Base-by-base conservation (phyloP, 345 rosid species). In the Lumnitzera racemosa region DNA sequence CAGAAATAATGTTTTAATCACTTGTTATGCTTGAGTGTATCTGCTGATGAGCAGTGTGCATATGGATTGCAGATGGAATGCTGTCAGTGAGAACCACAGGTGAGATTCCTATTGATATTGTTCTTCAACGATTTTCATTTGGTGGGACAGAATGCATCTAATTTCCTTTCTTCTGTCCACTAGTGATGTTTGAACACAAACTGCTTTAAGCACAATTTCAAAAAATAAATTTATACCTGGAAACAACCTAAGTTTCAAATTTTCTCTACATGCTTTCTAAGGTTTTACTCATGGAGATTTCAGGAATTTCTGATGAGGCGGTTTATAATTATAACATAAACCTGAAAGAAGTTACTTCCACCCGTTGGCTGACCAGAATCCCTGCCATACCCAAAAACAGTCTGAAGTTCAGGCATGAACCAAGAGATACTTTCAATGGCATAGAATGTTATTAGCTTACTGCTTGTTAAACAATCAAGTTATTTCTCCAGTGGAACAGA, bases 331-430 rank as follows among this genome's bases (percentile, higher is more conserved):
- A 82, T 69, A 74, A 72, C 47, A 51, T 92, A 46, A 85, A 87
- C 71, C 72, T 89, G 59, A 80, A 75, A 67, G 89, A 81, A 64
- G 61, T 59, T 61, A 24, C 46, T 55, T 69, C 81, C 5, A 50
- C 53, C 53, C 69, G 72, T 53, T 68, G 81, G 74, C 62, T 81
- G 56, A 82, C 73, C 63, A 80, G 78, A 59, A 85, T 81, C 52
- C 86, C 94, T 67, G 83, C 97, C 67, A 84, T 66, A 49, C 52
- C 84, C 55, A 92, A 92, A 81, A 85, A 86, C 61, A 87, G 88
- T 57, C 72, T 59, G 12, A 81, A 71, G 70, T 92, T 92, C 75
- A 89, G 97, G 97, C 73, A 72, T 59, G 83, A 24, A 57, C 69
- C 57, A 20, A 8, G 46, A 24, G 60, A 54, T 29, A 50, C 12